Evolutionary conservation across 306 rosid genomes (phyloP), one percentile per base, ranked within the genome.

Genomic region (Gleditsia sinensis): DNA sequence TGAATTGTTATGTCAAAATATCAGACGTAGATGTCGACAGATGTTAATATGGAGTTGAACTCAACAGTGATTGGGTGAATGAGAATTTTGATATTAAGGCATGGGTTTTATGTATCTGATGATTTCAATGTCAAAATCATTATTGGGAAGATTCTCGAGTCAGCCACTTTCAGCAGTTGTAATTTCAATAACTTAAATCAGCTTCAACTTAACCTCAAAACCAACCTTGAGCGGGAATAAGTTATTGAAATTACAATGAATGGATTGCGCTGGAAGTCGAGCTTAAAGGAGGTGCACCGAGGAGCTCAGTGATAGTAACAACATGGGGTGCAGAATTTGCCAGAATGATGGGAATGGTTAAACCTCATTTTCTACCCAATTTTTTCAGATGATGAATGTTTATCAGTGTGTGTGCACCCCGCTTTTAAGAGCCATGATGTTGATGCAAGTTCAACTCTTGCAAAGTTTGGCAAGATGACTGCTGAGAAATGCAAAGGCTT

Each of bases 201-300:
- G 30, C 83, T 84, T 43, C 88, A 78, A 62, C 74, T 81, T 54
- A 23, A 71, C 49, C 59, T 81, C 76, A 81, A 81, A 75, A n/a
- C 19, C 39, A 17, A 56, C 58, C 17, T 34, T 84, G 71, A n/a
- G 9, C 2, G 77, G 67, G 3, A 78, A 65, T 69, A 84, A 77
- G 17, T 81, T 84, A 69, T 40, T 84, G 46, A 58, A 77, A 79
- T 50, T 77, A 74, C 69, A 23, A 51, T 66, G 77, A 78, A 8
- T 84, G 85, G 88, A 77, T 63, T 33, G 57, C 69, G n/a, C 27
- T 78, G 3, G 50, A 59, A 67, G 37, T 32, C n/a, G 79, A 81
- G 63, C n/a, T 60, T 62, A 17, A 66, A 71, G 79, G 40, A 69
- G 73, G 60, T 0, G 46, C 19, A 11, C 32, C 0, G 10, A 60